Conservation (phyloP, 2,329 filamentous ascomycete genomes). For the Trichoderma aggressivum region DNA sequence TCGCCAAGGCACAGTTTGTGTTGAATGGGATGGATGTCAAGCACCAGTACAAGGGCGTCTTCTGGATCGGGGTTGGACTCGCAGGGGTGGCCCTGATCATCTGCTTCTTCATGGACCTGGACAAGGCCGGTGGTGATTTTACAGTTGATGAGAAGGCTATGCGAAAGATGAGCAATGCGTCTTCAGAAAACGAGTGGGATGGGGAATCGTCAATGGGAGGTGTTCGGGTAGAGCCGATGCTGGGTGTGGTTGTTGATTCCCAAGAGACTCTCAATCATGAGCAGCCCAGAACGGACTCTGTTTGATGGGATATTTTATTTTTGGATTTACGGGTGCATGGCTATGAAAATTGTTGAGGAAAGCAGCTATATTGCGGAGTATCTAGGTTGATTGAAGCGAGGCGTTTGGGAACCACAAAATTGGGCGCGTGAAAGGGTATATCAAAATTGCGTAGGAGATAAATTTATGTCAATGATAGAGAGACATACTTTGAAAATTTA, state of each 20-base stretch:
- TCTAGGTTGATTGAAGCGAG: neutral
- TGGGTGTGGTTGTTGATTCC: constrained; percentile 8
- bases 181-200: constrained; percentile 11
- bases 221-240: constrained; percentile 6
- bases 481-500: neutral
- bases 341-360: neutral
- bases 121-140: constrained; percentile 24
- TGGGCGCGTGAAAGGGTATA: neutral
- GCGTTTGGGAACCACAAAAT: constrained; percentile 7
- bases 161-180: constrained; percentile 12
- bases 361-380: neutral
- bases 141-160: constrained; percentile 23
- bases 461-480: neutral
- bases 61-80: constrained; percentile 57
- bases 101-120: constrained; percentile 27
- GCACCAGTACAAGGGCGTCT: constrained; percentile 56
- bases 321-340: neutral
- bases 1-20: constrained; percentile 43
- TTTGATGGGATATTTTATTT: neutral
- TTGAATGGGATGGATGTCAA: constrained; percentile 41
- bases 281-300: neutral
- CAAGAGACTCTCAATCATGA: neutral
- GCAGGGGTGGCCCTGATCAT: constrained; percentile 47
- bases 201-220: neutral
- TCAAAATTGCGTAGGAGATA: neutral